Base-by-base conservation (phyloP, 2,329 filamentous ascomycete genomes). In the Penicillium hesseltinei region DNA sequence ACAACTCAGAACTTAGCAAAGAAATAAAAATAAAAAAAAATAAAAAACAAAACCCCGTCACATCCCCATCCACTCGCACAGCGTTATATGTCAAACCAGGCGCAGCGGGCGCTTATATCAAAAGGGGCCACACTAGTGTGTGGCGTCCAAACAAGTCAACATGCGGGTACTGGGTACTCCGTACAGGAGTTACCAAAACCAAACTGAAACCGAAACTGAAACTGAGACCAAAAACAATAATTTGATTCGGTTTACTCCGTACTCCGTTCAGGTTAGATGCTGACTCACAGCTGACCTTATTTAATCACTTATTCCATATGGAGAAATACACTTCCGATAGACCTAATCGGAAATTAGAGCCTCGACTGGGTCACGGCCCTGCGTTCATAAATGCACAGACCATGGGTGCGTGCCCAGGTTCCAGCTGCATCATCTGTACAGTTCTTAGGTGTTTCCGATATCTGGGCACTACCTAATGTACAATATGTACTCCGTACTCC, bases 21-120 rank as follows among this genome's bases (percentile, higher is more conserved):
- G 25, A 35, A 47, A 40, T 15, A 15, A 40, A 15, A n/a, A n/a
- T n/a, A n/a, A n/a, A n/a, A n/a, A n/a, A n/a, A n/a, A 9, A 19
- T 15, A 10, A 31, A 33, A n/a, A 47, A 35, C 21, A 23, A 23
- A 23, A 7, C 25, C 27, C 17, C 27, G 29, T 55, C 53, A 55
- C 53, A 55, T 42, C n/a, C 29, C 36, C 38, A 23, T 52, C 47
- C 46, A 49, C 43, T 50, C 52, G 25, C 9, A 40, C 29, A 29
- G 53, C 53, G 53, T 51, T 51, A 51, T 45, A 55, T 43, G 54
- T 59, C 57, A 57, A 65, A 62, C 56, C 57, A 46, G 60, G 61
- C 58, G 58, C 54, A 23, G 48, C 44, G 40, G 50, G 60, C 63
- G 63, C 63, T 66, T 66, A 66, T 58, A 54, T 45, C 42, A 38